Percentiles rank a stretch among this genome's conserved stretches.
Conservation (phyloP, 2,329 filamentous ascomycete genomes). For the Immersiporthe knoxdaviesiana region DNA sequence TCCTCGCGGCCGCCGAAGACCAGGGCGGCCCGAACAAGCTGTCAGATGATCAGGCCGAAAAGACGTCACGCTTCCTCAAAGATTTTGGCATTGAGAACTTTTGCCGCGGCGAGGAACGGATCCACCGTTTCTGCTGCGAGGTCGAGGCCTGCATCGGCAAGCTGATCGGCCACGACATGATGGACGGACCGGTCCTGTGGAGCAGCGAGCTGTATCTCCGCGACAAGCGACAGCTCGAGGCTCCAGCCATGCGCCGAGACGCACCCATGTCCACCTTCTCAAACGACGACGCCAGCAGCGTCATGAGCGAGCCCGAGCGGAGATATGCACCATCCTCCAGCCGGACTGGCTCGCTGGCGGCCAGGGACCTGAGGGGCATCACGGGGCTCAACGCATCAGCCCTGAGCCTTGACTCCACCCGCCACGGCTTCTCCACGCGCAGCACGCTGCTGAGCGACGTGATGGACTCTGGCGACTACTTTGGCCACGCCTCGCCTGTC, state of each 20-base stretch:
- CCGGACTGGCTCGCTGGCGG: slow-evolving; percentile 53
- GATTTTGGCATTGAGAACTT: slow-evolving; percentile 87
- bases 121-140: slow-evolving; percentile 91
- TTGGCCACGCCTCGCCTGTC: slow-evolving; percentile 67
- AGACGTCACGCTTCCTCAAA: slow-evolving; percentile 81
- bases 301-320: slow-evolving; percentile 59
- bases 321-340: slow-evolving; percentile 47
- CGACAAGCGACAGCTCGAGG: slow-evolving; percentile 68
- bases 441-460: slow-evolving; percentile 65
- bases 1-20: slow-evolving; percentile 79
- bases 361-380: slow-evolving; percentile 60
- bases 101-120: slow-evolving; percentile 90
- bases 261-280: slow-evolving; percentile 49
- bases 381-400: slow-evolving; percentile 68
- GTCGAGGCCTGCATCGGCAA: slow-evolving; percentile 84
- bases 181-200: slow-evolving; percentile 87
- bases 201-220: slow-evolving; percentile 85
- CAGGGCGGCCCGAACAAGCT: slow-evolving; percentile 94
- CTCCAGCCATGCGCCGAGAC: slow-evolving; percentile 45
- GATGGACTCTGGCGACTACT: slow-evolving; percentile 71
- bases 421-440: slow-evolving; percentile 62
- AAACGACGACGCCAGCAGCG: slow-evolving; percentile 58
- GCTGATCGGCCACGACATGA: slow-evolving; percentile 80
- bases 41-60: slow-evolving; percentile 90
- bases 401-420: slow-evolving; percentile 70